Base-by-base conservation (phyloP, 345 rosid genomes). In the Corymbia maculata region DNA sequence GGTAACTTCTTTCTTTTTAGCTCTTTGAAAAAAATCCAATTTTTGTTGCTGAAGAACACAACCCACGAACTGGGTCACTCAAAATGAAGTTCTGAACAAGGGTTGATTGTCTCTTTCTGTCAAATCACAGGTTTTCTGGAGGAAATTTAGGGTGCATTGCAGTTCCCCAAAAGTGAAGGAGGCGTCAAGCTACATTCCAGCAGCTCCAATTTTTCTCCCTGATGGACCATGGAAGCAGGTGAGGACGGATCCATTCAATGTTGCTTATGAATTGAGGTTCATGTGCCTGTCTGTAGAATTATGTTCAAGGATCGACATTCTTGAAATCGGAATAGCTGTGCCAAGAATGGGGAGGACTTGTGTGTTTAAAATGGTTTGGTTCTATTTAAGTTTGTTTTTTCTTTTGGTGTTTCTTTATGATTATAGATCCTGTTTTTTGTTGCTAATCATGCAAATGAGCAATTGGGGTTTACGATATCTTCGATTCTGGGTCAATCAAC, bases 221-320 rank as follows among this genome's bases (percentile, higher is more conserved):
- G 91, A 95, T 66, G 98, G 99, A 3, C 94, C 96, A 19, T 96
- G 98, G 98, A 94, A 94, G 91, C 94, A 95, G 98, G 99, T 93
- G 36, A 45, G 87, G 21, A 15, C 12, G 32, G 42, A 3, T 28
- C 68, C 50, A 13, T 79, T n/a, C 61, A 70, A 36, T 32, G 13
- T 70, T 36, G 24, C 24, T 32, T 36, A 17, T 75, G 13, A 75
- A 75, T 42, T 42, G 82, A 42, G 26, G 82, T 75, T 42, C 26
- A 36, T 36, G 82, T 12, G 11, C 82, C 47, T 42, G 49, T 75
- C 26, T 1, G 26, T 75, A 36, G 42, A 68, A 30, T 66, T 32
- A 42, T 75, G 49, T 42, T 42, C 82, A 1, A 75, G 82, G 49
- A 19, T 75, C 82, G 49, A 75, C 82, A 44, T 36, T 9, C 82